phyloP scores from a whole-genome alignment of 345 rosid species.

The Salix koriyanagi region DNA sequence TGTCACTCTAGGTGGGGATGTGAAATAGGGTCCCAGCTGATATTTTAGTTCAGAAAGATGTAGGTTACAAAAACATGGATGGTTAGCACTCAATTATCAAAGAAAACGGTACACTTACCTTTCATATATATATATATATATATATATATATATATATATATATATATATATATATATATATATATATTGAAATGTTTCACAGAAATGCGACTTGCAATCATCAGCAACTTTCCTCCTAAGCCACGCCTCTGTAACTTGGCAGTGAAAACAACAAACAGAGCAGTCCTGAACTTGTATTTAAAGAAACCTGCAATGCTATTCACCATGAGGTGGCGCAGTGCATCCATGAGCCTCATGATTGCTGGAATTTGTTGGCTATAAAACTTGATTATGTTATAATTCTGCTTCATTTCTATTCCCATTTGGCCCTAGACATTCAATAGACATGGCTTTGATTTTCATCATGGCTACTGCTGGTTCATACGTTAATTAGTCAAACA shows the following conservation, averaged over 20 bases:
- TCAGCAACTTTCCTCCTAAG: constrained; percentile 16
- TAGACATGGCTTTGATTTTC: not conserved
- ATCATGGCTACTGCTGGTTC: not conserved
- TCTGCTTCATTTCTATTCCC: not conserved
- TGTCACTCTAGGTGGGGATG: not conserved
- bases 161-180: too few relatives aligned
- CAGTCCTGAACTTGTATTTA: not conserved
- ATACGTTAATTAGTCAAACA: not conserved
- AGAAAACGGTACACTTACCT: not conserved
- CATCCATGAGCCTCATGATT: not conserved
- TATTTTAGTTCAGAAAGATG: not conserved
- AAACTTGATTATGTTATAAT: not conserved
- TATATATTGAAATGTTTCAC: not conserved
- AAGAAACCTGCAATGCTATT: not conserved
- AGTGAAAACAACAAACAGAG: not conserved
- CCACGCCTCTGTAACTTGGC: constrained; percentile 6
- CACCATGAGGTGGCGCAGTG: not conserved
- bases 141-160: not conserved
- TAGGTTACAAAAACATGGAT: not conserved
- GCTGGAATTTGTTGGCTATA: not conserved
- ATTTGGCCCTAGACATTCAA: not conserved
- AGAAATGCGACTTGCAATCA: not conserved
- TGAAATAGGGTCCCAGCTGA: not conserved
- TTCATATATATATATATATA: not conserved
- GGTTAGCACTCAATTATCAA: not conserved